Conservation (phyloP, 495 filamentous ascomycete genomes). For the Aspergillus homomorphus region DNA sequence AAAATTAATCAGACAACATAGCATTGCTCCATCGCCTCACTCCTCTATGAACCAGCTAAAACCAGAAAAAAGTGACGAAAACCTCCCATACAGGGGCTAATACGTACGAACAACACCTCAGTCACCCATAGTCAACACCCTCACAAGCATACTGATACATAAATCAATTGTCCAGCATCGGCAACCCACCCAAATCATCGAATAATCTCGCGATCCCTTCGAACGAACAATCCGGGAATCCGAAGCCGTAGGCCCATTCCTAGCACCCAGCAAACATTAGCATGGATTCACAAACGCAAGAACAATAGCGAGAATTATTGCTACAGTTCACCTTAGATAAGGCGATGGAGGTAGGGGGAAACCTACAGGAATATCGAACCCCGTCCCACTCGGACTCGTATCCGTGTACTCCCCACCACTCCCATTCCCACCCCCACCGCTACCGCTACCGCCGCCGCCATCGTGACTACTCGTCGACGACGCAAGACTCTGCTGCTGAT, state of each 20-base stretch:
- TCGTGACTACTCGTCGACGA: not conserved
- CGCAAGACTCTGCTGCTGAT: not conserved
- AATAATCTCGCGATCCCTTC: conserved; percentile 40
- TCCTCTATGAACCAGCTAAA: not conserved
- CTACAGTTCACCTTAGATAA: not conserved
- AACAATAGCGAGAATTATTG: not conserved
- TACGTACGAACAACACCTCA: not conserved
- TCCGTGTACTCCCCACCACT: not conserved
- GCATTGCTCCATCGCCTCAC: not conserved
- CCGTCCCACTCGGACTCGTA: conserved; percentile 7
- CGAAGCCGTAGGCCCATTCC: conserved; percentile 43
- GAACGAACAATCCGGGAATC: conserved; percentile 42
- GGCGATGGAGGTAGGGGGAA: not conserved
- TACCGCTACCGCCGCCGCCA: not conserved
- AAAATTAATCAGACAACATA: too few species aligned
- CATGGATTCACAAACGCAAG: not conserved
- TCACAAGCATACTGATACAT: not conserved
- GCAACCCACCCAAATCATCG: conserved; percentile 35
- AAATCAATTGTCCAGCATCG: conserved; percentile 32
- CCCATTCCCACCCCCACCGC: not conserved
- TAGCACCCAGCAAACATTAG: conserved; percentile 3
- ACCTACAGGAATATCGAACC: conserved; percentile 34
- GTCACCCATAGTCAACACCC: not conserved
- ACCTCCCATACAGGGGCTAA: not conserved
- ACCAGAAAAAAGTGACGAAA: not conserved